phyloP scores from a whole-genome alignment of 495 filamentous ascomycete genomes.

The Cladorrhinum samala region DNA sequence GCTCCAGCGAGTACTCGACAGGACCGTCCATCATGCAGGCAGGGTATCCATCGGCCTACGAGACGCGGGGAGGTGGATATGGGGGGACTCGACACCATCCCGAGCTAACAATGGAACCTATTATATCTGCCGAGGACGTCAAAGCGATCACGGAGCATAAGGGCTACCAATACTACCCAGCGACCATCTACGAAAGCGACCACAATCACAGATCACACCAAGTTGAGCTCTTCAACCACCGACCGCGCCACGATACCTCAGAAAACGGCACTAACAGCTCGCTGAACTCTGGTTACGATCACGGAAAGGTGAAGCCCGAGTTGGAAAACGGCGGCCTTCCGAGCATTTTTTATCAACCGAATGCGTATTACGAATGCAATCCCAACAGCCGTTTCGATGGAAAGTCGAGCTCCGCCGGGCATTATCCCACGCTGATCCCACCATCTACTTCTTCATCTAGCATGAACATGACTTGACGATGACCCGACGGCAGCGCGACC shows the following conservation, averaged over 20 bases:
- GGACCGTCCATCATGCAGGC: slow-evolving; percentile 29
- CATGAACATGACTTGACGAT: slow-evolving; percentile 27
- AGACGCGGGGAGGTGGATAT: slow-evolving; percentile 33
- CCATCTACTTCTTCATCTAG: slow-evolving; percentile 15
- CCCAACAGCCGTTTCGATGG: slow-evolving; percentile 40
- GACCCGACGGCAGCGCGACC: too few species aligned
- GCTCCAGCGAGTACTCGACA: slow-evolving; percentile 30
- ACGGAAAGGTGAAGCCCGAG: slow-evolving; percentile 40
- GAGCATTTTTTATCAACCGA: slow-evolving; percentile 34
- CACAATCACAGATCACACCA: slow-evolving; percentile 32
- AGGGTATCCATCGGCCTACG: slow-evolving; percentile 27
- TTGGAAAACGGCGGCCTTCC: slow-evolving; percentile 34
- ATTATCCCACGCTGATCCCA: slow-evolving; percentile 38
- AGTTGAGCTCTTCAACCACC: slow-evolving; percentile 37
- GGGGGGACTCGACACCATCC: slow-evolving; percentile 37
- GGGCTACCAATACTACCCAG: slow-evolving; percentile 43
- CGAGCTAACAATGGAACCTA: slow-evolving; percentile 36
- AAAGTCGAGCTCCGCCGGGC: slow-evolving; percentile 37
- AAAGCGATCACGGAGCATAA: slow-evolving; percentile 40
- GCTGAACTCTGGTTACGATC: slow-evolving; percentile 20
- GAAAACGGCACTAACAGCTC: slow-evolving; percentile 25
- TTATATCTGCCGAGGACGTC: slow-evolving; percentile 41
- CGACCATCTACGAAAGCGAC: slow-evolving; percentile 37
- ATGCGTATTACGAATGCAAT: slow-evolving; percentile 28
- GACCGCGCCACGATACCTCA: slow-evolving; percentile 27